Base-by-base conservation (phyloP, 148 eudicot genomes). In the Rheum nobile region DNA sequence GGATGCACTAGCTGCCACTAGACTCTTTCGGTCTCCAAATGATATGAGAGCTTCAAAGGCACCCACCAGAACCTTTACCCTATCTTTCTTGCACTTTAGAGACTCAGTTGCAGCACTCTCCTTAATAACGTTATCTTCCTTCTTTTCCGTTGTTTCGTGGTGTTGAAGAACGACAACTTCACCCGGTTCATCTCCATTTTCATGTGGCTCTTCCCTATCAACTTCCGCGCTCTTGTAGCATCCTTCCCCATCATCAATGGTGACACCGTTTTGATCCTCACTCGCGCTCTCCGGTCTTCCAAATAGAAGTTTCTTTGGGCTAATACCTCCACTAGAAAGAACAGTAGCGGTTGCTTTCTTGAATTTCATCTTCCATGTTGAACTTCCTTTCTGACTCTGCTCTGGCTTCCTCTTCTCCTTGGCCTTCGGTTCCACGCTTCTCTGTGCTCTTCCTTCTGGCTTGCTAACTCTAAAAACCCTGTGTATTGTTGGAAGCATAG, bases 1-100 rank as follows among this genome's bases (percentile, higher is more conserved):
- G 41, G 70, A 65, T 65, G 70, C 70, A 65, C 70, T 65, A 65
- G 70, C 70, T 65, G 38, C 70, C 39, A 65, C 22, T 6, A 65
- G 41, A 32, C 70, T 65, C 39, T n/a, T 34, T 16, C 70, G 38
- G 70, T 65, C 70, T 31, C 70, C 70, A 65, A 17, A 3, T 65
- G 70, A 31, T 38, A 65, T 65, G 21, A 65, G 38, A 65, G 70
- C 70, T 65, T 65, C 70, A 65, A 65, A 65, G 21, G 70, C 70
- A 14, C 70, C 70, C 70, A 65, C 70, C 39, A 65, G n/a, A 65
- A 22, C 32, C 41, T 65, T 65, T 38, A 65, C 70, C 39, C 13
- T 65, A 65, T 65, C 8, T 34, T 65, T 31, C 70, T 37, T 29
- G 3, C 39, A 12, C 70, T 32, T 32, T 2, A 24, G 2, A 11